Conservation (phyloP, 345 rosid genomes). For the Cardamine occulta region DNA sequence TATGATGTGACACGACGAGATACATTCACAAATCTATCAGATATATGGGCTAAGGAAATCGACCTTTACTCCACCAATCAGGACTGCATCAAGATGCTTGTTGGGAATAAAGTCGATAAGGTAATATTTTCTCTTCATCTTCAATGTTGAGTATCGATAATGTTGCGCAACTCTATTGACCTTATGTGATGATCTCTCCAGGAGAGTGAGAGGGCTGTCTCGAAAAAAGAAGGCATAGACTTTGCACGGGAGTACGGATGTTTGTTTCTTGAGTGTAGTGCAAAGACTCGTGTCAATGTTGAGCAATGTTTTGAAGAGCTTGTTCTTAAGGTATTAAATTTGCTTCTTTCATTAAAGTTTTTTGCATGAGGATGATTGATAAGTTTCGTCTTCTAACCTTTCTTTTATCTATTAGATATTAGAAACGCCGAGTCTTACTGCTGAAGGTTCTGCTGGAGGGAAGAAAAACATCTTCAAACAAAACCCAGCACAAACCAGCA, state of each 20-base stretch:
- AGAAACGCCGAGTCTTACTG: constrained; percentile 82
- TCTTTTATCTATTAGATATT: constrained; percentile 49
- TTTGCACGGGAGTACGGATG: constrained; percentile 94
- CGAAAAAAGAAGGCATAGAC: constrained; percentile 84
- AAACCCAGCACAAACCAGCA: constrained; percentile 54
- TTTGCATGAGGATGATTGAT: neutral
- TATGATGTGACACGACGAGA: constrained; percentile 92
- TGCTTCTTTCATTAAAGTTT: neutral
- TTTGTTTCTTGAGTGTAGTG: constrained; percentile 92
- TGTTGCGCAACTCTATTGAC: neutral
- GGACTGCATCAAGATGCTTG: constrained; percentile 97
- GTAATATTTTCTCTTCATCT: constrained; percentile 38
- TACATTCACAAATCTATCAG: constrained; percentile 88
- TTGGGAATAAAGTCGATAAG: constrained; percentile 96
- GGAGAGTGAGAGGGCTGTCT: constrained; percentile 94
- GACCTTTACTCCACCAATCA: constrained; percentile 90
- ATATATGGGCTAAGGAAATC: constrained; percentile 94
- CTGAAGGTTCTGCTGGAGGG: constrained; percentile 73
- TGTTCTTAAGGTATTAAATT: constrained; percentile 68
- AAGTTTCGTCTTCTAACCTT: neutral
- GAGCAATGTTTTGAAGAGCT: constrained; percentile 98
- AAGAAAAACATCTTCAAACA: constrained; percentile 87
- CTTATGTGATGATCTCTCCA: constrained; percentile 37
- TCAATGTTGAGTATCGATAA: constrained; percentile 8
- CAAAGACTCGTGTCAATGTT: constrained; percentile 87